Conservation (phyloP, 768 basidiomycete species). For the Dentipellis sp. region DNA sequence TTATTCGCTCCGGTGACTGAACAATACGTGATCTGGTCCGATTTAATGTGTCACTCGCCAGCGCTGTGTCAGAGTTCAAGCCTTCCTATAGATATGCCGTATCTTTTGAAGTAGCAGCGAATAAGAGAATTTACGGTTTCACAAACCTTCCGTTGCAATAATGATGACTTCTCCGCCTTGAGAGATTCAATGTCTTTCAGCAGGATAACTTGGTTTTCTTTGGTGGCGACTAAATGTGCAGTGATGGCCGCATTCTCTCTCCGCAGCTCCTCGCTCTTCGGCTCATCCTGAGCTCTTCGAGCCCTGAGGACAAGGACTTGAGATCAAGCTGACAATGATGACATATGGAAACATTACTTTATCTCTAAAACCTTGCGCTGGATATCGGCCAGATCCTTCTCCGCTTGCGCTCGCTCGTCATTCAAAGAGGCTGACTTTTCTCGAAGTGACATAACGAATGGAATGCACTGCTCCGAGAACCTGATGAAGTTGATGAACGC, state of each 20-base stretch:
- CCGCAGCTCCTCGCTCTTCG: slow-evolving; percentile 49
- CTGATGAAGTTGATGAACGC: slow-evolving; percentile 92
- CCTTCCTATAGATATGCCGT: slow-evolving; percentile 35
- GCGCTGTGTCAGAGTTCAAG: slow-evolving; percentile 50
- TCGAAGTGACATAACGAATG: slow-evolving; percentile 53
- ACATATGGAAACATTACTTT: slow-evolving; percentile 30
- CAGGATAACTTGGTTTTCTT: slow-evolving; percentile 49
- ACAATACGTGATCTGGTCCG: slow-evolving; percentile 72
- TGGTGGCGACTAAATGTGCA: slow-evolving; percentile 58
- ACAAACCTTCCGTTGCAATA: slow-evolving; percentile 56
- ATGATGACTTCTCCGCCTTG: slow-evolving; percentile 58
- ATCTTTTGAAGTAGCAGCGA: too few species aligned
- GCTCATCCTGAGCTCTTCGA: slow-evolving; percentile 60
- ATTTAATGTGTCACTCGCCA: slow-evolving; percentile 48
- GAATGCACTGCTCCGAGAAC: slow-evolving; percentile 69
- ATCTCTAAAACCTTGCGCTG: slow-evolving; percentile 43
- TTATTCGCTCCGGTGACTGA: slow-evolving; percentile 86
- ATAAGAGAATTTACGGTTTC: too few species aligned
- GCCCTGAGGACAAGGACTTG: slow-evolving; percentile 30
- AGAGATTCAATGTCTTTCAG: slow-evolving; percentile 61
- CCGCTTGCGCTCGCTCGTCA: slow-evolving; percentile 52
- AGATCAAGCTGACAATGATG: background rate
- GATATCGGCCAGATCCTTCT: slow-evolving; percentile 37
- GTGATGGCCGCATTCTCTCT: slow-evolving; percentile 53
- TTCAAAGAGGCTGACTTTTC: slow-evolving; percentile 47